Evolutionary conservation across 225 moss, liverwort and hornwort species (phyloP), one percentile per base, ranked within the genome.

Genomic region (Sphagnum contortum): DNA sequence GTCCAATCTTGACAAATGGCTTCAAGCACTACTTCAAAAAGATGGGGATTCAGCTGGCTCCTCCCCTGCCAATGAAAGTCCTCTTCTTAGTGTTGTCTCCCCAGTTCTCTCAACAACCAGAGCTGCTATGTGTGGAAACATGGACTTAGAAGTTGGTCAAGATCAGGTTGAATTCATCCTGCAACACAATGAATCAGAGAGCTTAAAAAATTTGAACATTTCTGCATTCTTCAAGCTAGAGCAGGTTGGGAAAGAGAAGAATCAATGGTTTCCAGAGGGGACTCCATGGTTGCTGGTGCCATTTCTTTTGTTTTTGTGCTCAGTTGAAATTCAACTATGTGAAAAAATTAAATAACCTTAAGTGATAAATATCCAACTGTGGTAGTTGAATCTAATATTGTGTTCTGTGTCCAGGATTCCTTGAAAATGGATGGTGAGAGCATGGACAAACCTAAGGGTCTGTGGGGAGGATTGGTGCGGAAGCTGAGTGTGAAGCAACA

Each of bases 11-110:
- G 79, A 79, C 75, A 79, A 79, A 58, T 79, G 79, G 79, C 52
- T 79, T n/a, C 79, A 79, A 52, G 75, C 72, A 47, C 75, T 79
- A 2, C 52, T 79, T 51, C 74, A 77, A 72, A 82, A 86, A 69
- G 79, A 86, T 52, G 64, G 50, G 11, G 77, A 72, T 13, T 70
- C 77, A 45, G 53, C 51, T 14, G 71, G 65, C 45, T 69, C 69
- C 48, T 69, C 76, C 45, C 76, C 71, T 3, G 63, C 63, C 48
- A 67, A 68, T 64, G 71, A 59, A 48, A 76, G 76, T 57, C 76
- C 76, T 59, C 49, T 76, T 45, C 76, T 71, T 59, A 67, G 71
- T 2, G 76, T 71, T 60, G 46, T 77, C 53, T 73, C 73, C n/a
- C 77, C 77, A 48, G 65, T 69, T 9, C 69, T 77, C 45, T 66